A percentile compares a stretch with the other conserved stretches of the same genome.
phyloP scores from a whole-genome alignment of 805 yeast species.

The Metschnikowia continentalis region DNA sequence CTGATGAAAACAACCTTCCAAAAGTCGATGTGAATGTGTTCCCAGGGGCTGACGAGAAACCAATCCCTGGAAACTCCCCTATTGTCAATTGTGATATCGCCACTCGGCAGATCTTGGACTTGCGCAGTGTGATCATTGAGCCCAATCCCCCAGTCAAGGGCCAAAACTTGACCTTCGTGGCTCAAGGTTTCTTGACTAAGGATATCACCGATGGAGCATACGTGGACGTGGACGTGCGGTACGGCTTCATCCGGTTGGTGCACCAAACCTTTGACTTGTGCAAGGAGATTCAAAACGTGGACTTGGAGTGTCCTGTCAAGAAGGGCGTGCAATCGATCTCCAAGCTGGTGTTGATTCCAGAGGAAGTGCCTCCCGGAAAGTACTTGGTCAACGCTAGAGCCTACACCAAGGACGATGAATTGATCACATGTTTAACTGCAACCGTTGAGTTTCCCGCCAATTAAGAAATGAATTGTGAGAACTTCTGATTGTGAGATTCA shows the following conservation, averaged over 20 bases:
- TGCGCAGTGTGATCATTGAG: conserved; percentile 53
- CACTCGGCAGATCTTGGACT: conserved; percentile 58
- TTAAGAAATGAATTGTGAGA: not conserved
- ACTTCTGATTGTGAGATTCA: no score
- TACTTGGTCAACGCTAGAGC: conserved; percentile 88
- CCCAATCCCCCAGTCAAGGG: conserved; percentile 94
- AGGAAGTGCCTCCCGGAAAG: conserved; percentile 92
- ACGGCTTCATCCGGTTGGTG: conserved; percentile 84
- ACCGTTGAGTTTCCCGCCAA: conserved; percentile 52
- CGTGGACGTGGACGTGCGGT: conserved; percentile 88
- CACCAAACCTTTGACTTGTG: conserved; percentile 92
- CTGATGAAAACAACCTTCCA: no score
- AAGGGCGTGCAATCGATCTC: conserved; percentile 63
- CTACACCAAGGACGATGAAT: conserved; percentile 74
- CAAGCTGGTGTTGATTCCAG: conserved; percentile 79
- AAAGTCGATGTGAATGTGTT: conserved; percentile 1
- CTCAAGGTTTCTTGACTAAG: conserved; percentile 57
- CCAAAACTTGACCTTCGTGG: conserved; percentile 72
- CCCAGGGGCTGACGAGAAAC: conserved; percentile 43
- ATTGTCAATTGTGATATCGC: conserved; percentile 68
- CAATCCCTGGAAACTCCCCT: conserved; percentile 91
- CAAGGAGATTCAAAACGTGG: conserved; percentile 79
- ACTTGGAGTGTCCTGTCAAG: conserved; percentile 75
- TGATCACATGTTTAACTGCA: conserved; percentile 81
- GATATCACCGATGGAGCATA: conserved; percentile 80